Conservation (phyloP, 1,284 basidiomycete species). For the Cryptococcus jaspeensis region DNA sequence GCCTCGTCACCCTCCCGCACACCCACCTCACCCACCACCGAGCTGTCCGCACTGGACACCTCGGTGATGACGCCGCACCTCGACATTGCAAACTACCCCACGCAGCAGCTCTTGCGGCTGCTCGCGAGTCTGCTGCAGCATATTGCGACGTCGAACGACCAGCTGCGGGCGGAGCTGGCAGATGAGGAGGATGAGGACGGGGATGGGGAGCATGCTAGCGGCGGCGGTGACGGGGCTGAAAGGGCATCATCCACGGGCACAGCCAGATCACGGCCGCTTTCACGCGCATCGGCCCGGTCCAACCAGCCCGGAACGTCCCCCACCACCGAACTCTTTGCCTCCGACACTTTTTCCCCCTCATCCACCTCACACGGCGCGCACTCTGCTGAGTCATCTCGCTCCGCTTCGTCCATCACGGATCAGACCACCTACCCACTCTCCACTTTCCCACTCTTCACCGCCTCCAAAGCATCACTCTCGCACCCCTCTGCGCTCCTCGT, state of each 20-base stretch:
- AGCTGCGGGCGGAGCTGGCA: constrained; percentile 37
- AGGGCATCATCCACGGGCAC: constrained; percentile 2
- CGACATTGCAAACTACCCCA: constrained; percentile 58
- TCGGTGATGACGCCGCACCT: constrained; percentile 46
- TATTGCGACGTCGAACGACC: constrained; percentile 89
- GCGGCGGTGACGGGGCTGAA: not conserved
- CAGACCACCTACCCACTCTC: constrained; percentile 2
- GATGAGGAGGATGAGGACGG: constrained; percentile 19
- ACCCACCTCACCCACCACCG: constrained; percentile 22
- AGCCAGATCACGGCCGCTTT: constrained; percentile 8
- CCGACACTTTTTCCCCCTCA: constrained; percentile 10
- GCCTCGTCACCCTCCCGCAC: constrained; percentile 1
- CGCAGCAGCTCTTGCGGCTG: constrained; percentile 71
- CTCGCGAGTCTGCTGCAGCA: constrained; percentile 87
- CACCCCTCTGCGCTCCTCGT: constrained; percentile 81
- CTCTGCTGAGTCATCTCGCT: not conserved
- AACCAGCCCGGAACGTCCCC: constrained; percentile 28
- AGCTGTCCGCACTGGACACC: constrained; percentile 14
- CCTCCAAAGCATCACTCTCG: constrained; percentile 71
- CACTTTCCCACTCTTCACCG: constrained; percentile 62
- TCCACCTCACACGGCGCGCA: not conserved
- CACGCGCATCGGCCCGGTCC: constrained; percentile 13
- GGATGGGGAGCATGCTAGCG: constrained; percentile 4
- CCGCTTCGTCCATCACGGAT: constrained; percentile 4
- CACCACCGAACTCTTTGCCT: constrained; percentile 40